Evolutionary conservation across 2,329 filamentous ascomycete species (phyloP).

Genomic region (Dichotomopilus funicola): DNA sequence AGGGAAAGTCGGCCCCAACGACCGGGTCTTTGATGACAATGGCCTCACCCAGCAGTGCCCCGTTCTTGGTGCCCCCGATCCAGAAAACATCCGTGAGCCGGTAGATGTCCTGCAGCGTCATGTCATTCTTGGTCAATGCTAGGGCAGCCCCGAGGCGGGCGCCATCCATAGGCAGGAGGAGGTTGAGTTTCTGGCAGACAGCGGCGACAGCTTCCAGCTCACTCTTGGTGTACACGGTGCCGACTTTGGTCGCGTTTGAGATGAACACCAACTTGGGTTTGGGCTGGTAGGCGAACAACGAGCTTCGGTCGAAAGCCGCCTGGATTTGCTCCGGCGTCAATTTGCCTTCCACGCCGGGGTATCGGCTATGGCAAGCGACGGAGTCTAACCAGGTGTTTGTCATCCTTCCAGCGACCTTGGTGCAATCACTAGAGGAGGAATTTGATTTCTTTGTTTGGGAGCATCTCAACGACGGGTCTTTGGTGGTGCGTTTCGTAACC

Average conservation of each 20-base stretch:
- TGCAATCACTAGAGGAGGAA: neutral
- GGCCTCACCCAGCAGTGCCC: neutral
- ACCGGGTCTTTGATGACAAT: neutral
- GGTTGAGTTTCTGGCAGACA: neutral
- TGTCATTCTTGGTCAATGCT: neutral
- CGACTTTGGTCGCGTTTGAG: no score
- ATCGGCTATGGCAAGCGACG: neutral
- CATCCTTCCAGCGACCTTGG: neutral
- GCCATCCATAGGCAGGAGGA: neutral
- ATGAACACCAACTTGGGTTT: no score
- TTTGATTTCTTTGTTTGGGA: neutral
- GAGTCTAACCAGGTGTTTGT: neutral
- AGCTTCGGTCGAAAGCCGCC: no score
- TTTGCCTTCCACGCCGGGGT: neutral
- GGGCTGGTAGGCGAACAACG: no score
- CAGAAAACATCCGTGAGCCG: neutral
- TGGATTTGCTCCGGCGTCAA: no score
- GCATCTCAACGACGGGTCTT: neutral
- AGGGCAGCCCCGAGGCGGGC: neutral
- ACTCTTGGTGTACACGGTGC: no score
- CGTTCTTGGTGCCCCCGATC: neutral
- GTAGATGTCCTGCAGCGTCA: neutral
- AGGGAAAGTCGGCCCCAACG: neutral
- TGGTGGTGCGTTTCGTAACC: neutral
- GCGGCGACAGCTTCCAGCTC: no score